Evolutionary conservation across 192 early-diverging fungal genomes (phyloP).

Genomic region (Gaertneriomyces semiglobifer): DNA sequence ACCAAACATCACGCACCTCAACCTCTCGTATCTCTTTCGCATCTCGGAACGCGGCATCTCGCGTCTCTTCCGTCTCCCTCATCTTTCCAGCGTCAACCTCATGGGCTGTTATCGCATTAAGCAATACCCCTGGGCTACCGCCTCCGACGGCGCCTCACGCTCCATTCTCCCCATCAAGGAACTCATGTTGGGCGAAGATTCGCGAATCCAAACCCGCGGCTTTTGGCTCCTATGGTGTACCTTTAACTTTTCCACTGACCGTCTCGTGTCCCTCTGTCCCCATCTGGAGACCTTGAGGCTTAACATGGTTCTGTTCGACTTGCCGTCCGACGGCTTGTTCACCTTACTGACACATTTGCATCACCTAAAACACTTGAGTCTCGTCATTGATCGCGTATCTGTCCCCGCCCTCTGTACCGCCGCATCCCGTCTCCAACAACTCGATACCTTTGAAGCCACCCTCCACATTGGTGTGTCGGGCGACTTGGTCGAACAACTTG

Average conservation of each 20-base stretch:
- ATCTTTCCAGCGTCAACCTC: constrained; percentile 33
- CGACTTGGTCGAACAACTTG: constrained; percentile 26
- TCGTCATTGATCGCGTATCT: constrained; percentile 41
- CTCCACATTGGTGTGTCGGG: constrained; percentile 45
- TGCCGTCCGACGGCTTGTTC: constrained; percentile 34
- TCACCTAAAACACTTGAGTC: constrained; percentile 32
- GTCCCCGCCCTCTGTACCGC: constrained; percentile 30
- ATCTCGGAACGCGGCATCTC: constrained; percentile 42
- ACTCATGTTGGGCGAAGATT: constrained; percentile 45
- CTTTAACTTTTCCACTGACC: constrained; percentile 39
- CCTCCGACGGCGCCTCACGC: constrained; percentile 13
- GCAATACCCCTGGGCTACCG: constrained; percentile 46
- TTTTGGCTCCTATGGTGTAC: constrained; percentile 54
- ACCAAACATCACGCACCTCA: constrained; percentile 37
- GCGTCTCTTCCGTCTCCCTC: constrained; percentile 37
- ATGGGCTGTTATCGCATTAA: constrained; percentile 53
- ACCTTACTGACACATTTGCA: constrained; percentile 23
- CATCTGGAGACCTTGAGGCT: constrained; percentile 45
- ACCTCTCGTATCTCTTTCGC: constrained; percentile 45
- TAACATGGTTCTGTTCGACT: constrained; percentile 51
- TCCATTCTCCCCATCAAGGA: constrained; percentile 32
- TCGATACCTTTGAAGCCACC: constrained; percentile 42
- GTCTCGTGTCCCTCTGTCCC: constrained; percentile 36
- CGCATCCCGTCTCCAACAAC: constrained; percentile 19
- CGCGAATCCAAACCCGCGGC: constrained; percentile 46